A percentile compares a stretch with the other conserved stretches of the same genome.
Evolutionary conservation across 202 grass and related monocot species (phyloP).

Genomic region (Eragrostis tef): DNA sequence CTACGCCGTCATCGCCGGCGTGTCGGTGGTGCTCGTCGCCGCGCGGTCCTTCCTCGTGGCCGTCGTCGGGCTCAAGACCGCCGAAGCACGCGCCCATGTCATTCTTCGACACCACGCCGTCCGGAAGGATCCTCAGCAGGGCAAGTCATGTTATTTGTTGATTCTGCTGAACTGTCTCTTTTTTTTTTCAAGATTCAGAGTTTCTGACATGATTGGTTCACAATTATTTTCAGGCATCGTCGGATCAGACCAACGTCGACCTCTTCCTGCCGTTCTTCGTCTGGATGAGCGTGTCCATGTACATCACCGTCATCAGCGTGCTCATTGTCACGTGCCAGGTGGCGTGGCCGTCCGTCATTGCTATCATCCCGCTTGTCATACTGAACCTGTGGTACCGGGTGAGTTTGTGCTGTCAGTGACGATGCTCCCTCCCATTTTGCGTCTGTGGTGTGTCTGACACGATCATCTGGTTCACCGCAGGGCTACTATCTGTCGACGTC

Average conservation of each 20-base stretch:
- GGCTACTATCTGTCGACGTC: conserved; percentile 82
- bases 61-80: conserved; percentile 73
- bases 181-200: background rate
- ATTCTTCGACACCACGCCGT: conserved; percentile 96
- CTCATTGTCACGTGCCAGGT: conserved; percentile 80
- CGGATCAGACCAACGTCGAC: conserved; percentile 93
- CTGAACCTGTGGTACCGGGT: conserved; percentile 98
- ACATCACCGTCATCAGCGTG: conserved; percentile 79
- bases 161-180: background rate
- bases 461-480: conserved; percentile 32
- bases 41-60: conserved; percentile 67
- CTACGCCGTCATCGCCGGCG: conserved; percentile 56
- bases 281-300: conserved; percentile 80
- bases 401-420: conserved; percentile 27
- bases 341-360: conserved; percentile 85
- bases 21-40: conserved; percentile 63
- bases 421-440: background rate
- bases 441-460: background rate
- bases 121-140: conserved; percentile 97
- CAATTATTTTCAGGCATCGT: conserved; percentile 64
- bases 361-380: conserved; percentile 68
- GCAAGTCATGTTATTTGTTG: background rate
- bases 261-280: conserved; percentile 90
- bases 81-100: conserved; percentile 93
- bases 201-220: background rate